phyloP scores from a whole-genome alignment of 2,329 filamentous ascomycete species.

The Xylaria sp. region DNA sequence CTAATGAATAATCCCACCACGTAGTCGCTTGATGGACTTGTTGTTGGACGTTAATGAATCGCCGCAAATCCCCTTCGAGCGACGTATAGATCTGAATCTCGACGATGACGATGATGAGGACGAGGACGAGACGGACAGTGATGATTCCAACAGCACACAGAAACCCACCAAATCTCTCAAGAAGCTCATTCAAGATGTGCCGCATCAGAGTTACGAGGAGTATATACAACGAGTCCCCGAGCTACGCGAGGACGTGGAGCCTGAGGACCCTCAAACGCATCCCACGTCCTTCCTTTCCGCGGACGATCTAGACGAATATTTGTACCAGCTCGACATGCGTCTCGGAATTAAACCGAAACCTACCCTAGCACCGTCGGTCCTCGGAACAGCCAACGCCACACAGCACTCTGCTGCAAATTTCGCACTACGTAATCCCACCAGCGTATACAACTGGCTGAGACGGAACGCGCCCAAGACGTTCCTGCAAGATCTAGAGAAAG shows the following conservation, averaged over 20 bases:
- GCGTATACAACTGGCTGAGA: conserved; percentile 94
- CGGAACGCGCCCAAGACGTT: conserved; percentile 87
- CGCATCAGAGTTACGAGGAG: conserved; percentile 62
- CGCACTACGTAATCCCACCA: conserved; percentile 81
- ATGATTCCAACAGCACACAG: conserved; percentile 54
- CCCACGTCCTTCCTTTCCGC: conserved; percentile 75
- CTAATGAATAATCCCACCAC: conserved; percentile 39
- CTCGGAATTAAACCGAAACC: conserved; percentile 59
- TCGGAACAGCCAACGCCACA: conserved; percentile 48
- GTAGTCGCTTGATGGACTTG: conserved; percentile 86
- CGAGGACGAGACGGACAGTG: conserved; percentile 54
- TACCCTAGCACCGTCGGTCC: conserved; percentile 63
- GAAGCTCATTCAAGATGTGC: conserved; percentile 63
- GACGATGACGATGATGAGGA: conserved; percentile 55
- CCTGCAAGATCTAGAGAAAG: conserved; percentile 76
- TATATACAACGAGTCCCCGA: conserved; percentile 73
- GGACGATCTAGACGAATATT: conserved; percentile 79
- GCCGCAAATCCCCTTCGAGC: conserved; percentile 77
- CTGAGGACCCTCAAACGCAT: conserved; percentile 63
- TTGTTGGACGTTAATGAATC: conserved; percentile 90
- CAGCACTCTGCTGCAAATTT: conserved; percentile 56
- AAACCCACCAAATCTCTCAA: conserved; percentile 61
- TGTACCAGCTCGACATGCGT: conserved; percentile 70
- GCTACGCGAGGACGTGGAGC: conserved; percentile 60
- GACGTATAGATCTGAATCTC: conserved; percentile 77